Conservation (phyloP, 257 asterid genomes). For the Petunia axillaris region DNA sequence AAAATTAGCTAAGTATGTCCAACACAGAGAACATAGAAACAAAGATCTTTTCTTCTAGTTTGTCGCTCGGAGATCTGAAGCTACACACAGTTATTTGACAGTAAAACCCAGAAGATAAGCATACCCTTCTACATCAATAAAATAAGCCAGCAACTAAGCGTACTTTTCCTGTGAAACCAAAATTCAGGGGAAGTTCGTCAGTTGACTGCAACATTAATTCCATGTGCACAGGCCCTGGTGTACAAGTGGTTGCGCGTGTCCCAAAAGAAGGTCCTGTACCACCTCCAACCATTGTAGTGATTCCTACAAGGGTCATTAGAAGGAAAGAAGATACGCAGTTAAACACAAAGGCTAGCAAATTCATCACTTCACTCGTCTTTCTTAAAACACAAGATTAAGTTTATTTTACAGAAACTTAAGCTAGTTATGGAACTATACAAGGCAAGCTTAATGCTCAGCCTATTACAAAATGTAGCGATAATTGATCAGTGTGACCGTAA, state of each 20-base stretch:
- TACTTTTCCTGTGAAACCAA: slow-evolving; percentile 98
- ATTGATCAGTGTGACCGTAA: not conserved
- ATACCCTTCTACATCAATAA: slow-evolving; percentile 12
- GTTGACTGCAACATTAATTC: slow-evolving; percentile 91
- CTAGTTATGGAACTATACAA: not conserved
- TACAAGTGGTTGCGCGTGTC: slow-evolving; percentile 97
- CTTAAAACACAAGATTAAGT: slow-evolving; percentile 19
- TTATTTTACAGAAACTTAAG: slow-evolving; percentile 13
- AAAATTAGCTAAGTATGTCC: not conserved
- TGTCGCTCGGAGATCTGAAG: slow-evolving; percentile 11
- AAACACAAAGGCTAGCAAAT: slow-evolving; percentile 19
- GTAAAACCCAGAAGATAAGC: not conserved
- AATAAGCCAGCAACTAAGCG: slow-evolving; percentile 28
- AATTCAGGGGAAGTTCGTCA: slow-evolving; percentile 87
- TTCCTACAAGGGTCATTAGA: slow-evolving; percentile 48
- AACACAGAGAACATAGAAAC: not conserved
- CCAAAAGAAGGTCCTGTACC: slow-evolving; percentile 99
- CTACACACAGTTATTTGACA: not conserved
- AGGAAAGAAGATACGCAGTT: slow-evolving; percentile 21
- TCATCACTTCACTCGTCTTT: slow-evolving; percentile 18
- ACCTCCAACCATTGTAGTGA: slow-evolving; percentile 95
- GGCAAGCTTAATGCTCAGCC: slow-evolving; percentile 9
- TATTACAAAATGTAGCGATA: not conserved
- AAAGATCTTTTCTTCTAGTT: slow-evolving; percentile 1
- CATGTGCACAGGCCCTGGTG: slow-evolving; percentile 88